Conservation (phyloP, 202 grass and related monocot genomes). For the Zoysia matrella region DNA sequence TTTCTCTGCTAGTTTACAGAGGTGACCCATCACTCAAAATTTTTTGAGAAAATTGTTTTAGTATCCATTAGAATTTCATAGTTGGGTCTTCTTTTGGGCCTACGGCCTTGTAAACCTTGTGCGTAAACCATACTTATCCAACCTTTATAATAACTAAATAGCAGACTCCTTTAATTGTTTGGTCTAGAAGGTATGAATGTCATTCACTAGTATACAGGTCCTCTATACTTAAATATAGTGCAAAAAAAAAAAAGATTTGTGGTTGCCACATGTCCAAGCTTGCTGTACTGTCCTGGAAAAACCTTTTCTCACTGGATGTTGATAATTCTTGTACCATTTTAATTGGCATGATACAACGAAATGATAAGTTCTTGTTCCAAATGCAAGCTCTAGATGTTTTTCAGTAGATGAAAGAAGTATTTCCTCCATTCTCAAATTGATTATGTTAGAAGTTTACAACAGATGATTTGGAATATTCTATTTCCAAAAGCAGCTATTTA, state of each 20-base stretch:
- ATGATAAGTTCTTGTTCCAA: background rate
- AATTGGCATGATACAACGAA: slow-evolving; percentile 11
- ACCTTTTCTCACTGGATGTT: slow-evolving; percentile 6
- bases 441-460: no score
- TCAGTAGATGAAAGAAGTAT: slow-evolving; percentile 12
- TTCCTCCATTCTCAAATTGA: no score
- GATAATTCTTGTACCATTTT: background rate
- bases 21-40: no score
- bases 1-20: no score
- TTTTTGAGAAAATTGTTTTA: no score
- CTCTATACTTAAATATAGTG: background rate
- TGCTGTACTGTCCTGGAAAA: slow-evolving; percentile 4
- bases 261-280: background rate
- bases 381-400: slow-evolving; percentile 25
- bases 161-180: no score
- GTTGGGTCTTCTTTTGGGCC: no score
- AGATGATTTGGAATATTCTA: background rate
- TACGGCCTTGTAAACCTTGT: no score
- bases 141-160: no score
- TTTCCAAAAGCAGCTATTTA: slow-evolving; percentile 31
- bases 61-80: no score
- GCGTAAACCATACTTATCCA: no score
- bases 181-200: background rate
- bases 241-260: background rate
- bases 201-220: background rate